Conservation (phyloP, 2,329 filamentous ascomycete species). For the Albifimbria verrucaria region DNA sequence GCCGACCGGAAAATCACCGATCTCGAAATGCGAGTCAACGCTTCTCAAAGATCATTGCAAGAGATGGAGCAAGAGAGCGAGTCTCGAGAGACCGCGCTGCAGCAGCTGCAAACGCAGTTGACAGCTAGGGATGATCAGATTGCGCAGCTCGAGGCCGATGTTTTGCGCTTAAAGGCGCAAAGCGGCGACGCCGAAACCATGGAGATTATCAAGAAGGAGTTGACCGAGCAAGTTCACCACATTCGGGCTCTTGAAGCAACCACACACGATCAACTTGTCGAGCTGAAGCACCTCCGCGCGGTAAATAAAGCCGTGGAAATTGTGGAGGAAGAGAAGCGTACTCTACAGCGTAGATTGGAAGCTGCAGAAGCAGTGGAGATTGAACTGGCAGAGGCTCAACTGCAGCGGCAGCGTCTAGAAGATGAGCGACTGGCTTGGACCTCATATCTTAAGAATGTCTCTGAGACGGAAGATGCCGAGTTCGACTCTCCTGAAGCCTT, state of each 20-base stretch:
- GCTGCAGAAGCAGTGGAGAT: slow-evolving; percentile 70
- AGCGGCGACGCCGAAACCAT: slow-evolving; percentile 85
- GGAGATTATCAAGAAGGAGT: slow-evolving; percentile 78
- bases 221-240: slow-evolving; percentile 89
- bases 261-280: slow-evolving; percentile 74
- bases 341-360: slow-evolving; percentile 73
- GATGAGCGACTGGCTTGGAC: slow-evolving; percentile 87
- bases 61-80: slow-evolving; percentile 59
- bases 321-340: slow-evolving; percentile 91
- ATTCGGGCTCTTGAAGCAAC: slow-evolving; percentile 79
- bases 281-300: slow-evolving; percentile 79
- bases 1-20: slow-evolving; percentile 53
- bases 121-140: slow-evolving; percentile 67
- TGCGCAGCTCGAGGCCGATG: slow-evolving; percentile 75
- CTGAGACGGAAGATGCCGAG: slow-evolving; percentile 59
- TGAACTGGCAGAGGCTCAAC: slow-evolving; percentile 73
- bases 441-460: slow-evolving; percentile 72
- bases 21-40: slow-evolving; percentile 48
- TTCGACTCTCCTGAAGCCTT: slow-evolving; percentile 88
- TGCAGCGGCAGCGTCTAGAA: slow-evolving; percentile 83
- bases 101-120: slow-evolving; percentile 63
- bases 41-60: slow-evolving; percentile 45
- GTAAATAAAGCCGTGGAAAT: slow-evolving; percentile 85
- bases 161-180: slow-evolving; percentile 80
- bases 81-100: slow-evolving; percentile 52